Evolutionary conservation across 257 asterid genomes (phyloP).

Genomic region (Nyctanthes arbortristis): DNA sequence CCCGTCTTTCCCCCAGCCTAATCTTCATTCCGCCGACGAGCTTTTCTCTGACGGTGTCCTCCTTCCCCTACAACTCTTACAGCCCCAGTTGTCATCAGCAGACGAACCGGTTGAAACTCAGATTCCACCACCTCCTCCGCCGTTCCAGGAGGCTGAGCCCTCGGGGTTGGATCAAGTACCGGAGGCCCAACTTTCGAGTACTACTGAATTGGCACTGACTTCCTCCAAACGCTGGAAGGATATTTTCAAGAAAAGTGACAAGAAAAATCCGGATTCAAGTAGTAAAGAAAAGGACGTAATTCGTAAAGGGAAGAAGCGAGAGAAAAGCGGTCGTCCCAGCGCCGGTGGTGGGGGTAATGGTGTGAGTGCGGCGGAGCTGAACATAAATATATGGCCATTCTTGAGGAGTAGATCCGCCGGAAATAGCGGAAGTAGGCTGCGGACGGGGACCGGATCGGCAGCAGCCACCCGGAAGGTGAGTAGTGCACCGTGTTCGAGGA

Average conservation of each 20-base stretch:
- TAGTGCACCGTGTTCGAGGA: conserved; percentile 94
- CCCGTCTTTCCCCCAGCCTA: conserved; percentile 68
- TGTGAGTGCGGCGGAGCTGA: conserved; percentile 67
- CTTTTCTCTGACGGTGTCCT: conserved; percentile 86
- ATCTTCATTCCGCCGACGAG: conserved; percentile 82
- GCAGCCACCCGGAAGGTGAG: conserved; percentile 69
- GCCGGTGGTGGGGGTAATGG: conserved; percentile 28
- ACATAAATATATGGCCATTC: conserved; percentile 91
- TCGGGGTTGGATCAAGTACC: conserved; percentile 40
- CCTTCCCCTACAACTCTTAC: conserved; percentile 77
- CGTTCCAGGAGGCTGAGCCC: conserved; percentile 17
- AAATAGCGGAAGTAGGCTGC: conserved; percentile 64
- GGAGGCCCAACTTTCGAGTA: conserved; percentile 11
- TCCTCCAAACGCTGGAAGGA: conserved; percentile 87
- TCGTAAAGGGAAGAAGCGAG: conserved; percentile 45
- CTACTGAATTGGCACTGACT: conserved; percentile 34
- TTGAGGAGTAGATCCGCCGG: conserved; percentile 96
- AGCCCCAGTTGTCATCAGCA: conserved; percentile 19
- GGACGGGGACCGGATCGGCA: conserved; percentile 39
- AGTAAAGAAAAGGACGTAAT: conserved; percentile 24
- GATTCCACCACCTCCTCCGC: conserved; percentile 6
- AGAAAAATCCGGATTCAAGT: conserved; percentile 16
- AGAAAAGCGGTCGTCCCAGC: conserved; percentile 36
- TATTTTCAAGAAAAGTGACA: conserved; percentile 56
- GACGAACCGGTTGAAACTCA: conserved; percentile 21